A percentile compares a stretch with the other conserved stretches of the same genome.
Conservation (phyloP, 805 yeast species). For the Starmerella vitae region DNA sequence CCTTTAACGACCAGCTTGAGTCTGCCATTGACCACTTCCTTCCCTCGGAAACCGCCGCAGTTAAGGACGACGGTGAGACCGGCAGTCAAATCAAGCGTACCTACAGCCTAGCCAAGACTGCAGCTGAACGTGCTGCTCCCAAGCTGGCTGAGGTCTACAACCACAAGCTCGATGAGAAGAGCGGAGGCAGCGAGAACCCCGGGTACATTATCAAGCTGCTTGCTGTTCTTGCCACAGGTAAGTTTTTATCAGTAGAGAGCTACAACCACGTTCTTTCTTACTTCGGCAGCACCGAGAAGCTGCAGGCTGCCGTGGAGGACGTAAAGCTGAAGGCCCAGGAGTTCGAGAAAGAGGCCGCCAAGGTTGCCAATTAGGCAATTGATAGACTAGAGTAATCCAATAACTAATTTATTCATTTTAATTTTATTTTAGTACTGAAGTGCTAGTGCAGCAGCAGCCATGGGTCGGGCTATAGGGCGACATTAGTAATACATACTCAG, state of each 20-base stretch:
- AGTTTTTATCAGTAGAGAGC: slow-evolving; percentile 11
- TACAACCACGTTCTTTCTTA: slow-evolving; percentile 6
- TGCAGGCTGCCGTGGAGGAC: slow-evolving; percentile 11
- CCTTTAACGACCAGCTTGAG: slow-evolving; percentile 45
- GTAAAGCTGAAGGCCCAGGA: slow-evolving; percentile 7
- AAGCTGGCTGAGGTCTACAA: slow-evolving; percentile 11
- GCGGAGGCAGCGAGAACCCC: slow-evolving; percentile 7
- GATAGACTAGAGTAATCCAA: no score
- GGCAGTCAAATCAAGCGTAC: slow-evolving; percentile 13
- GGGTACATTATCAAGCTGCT: slow-evolving; percentile 11
- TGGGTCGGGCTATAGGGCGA: no score
- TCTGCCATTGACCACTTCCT: slow-evolving; percentile 33
- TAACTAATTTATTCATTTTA: no score
- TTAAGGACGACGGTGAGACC: neutral
- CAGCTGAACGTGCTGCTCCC: slow-evolving; percentile 18
- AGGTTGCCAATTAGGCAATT: slow-evolving; percentile 3
- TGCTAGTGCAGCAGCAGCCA: no score
- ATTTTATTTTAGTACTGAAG: no score
- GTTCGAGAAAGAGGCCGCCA: neutral
- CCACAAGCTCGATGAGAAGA: slow-evolving; percentile 14
- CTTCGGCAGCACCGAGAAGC: slow-evolving; percentile 13
- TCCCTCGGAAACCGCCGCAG: slow-evolving; percentile 28
- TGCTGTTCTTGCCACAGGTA: slow-evolving; percentile 15
- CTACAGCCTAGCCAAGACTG: slow-evolving; percentile 9
- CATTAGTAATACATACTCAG: neutral